These are phyloP conservation scores for Colletotrichum viniferum DNA, from an alignment of 2,329 filamentous ascomycete species.

Conservation along the genomic window DNA sequence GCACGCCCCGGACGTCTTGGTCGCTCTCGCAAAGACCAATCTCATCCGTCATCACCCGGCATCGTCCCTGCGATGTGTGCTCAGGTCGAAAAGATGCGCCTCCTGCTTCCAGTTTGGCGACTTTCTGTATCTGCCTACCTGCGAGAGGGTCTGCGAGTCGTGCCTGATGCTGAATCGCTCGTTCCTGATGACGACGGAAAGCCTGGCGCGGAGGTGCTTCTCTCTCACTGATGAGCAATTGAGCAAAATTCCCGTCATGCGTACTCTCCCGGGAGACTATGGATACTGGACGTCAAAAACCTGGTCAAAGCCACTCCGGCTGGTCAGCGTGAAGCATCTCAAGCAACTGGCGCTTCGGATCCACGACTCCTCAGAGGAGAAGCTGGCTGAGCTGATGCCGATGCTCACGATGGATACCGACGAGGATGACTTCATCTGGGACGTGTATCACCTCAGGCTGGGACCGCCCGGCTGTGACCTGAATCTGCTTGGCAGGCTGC, in stretches of 20 bases:
- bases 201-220: slow-evolving; percentile 27
- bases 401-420: background rate
- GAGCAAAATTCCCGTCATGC: slow-evolving; percentile 22
- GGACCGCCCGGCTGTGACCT: slow-evolving; percentile 26
- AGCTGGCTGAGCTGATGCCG: background rate
- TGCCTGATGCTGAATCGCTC: slow-evolving; percentile 30
- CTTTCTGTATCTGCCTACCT: slow-evolving; percentile 32
- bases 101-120: slow-evolving; percentile 32
- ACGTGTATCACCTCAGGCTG: slow-evolving; percentile 25
- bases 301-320: slow-evolving; percentile 16
- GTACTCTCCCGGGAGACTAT: slow-evolving; percentile 28
- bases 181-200: slow-evolving; percentile 28
- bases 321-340: slow-evolving; percentile 32
- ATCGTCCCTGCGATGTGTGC: slow-evolving; percentile 22
- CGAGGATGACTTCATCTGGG: slow-evolving; percentile 14
- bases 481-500: slow-evolving; percentile 13
- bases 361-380: slow-evolving; percentile 25
- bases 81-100: slow-evolving; percentile 29
- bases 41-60: slow-evolving; percentile 27
- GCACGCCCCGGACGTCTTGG: slow-evolving; percentile 36
- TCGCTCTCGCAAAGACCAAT: slow-evolving; percentile 26
- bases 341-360: slow-evolving; percentile 29
- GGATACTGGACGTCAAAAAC: slow-evolving; percentile 9
- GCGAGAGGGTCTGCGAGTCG: slow-evolving; percentile 33
- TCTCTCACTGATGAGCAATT: slow-evolving; percentile 25